Evolutionary conservation across 768 basidiomycete species (phyloP).

Genomic region (Mycena amicta): DNA sequence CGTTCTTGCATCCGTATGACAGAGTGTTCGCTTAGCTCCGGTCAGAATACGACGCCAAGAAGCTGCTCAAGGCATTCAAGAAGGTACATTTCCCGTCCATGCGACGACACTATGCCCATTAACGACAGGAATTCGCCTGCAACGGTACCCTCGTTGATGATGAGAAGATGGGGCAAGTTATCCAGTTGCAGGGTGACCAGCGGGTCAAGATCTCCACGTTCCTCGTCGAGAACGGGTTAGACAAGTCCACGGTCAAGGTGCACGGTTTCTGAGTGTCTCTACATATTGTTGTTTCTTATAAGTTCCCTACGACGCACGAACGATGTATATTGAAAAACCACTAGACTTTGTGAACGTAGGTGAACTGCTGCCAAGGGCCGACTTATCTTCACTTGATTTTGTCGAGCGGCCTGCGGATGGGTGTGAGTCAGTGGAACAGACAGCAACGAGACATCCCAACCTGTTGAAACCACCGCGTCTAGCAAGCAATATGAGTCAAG

Average conservation of each 20-base stretch:
- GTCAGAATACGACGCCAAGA: slow-evolving; percentile 94
- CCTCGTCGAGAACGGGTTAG: slow-evolving; percentile 81
- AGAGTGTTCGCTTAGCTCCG: slow-evolving; percentile 17
- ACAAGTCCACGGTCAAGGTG: slow-evolving; percentile 77
- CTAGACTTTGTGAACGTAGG: slow-evolving; percentile 15
- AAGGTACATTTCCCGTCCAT: slow-evolving; percentile 57
- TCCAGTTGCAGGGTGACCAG: slow-evolving; percentile 99
- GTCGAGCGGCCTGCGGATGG: slow-evolving; percentile 74
- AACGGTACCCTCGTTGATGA: slow-evolving; percentile 97
- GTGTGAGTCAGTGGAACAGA: slow-evolving; percentile 18
- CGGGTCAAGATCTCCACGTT: slow-evolving; percentile 87
- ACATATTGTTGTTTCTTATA: slow-evolving; percentile 14
- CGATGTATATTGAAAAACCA: slow-evolving; percentile 19
- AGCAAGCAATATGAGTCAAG: slow-evolving; percentile 16
- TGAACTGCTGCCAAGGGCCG: slow-evolving; percentile 12
- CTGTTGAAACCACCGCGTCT: slow-evolving; percentile 88
- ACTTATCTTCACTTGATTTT: slow-evolving; percentile 77
- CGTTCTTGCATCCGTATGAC: slow-evolving; percentile 29
- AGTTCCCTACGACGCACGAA: slow-evolving; percentile 21
- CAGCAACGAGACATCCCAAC: slow-evolving; percentile 32
- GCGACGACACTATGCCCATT: slow-evolving; percentile 4
- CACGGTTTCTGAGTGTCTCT: slow-evolving; percentile 73
- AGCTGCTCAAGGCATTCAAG: slow-evolving; percentile 98
- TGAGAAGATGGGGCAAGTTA: slow-evolving; percentile 94
- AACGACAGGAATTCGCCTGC: slow-evolving; percentile 88